Percentiles rank a stretch among this genome's conserved stretches.
Conservation (phyloP, 2,329 filamentous ascomycete species). For the Calonectria pteridis region DNA sequence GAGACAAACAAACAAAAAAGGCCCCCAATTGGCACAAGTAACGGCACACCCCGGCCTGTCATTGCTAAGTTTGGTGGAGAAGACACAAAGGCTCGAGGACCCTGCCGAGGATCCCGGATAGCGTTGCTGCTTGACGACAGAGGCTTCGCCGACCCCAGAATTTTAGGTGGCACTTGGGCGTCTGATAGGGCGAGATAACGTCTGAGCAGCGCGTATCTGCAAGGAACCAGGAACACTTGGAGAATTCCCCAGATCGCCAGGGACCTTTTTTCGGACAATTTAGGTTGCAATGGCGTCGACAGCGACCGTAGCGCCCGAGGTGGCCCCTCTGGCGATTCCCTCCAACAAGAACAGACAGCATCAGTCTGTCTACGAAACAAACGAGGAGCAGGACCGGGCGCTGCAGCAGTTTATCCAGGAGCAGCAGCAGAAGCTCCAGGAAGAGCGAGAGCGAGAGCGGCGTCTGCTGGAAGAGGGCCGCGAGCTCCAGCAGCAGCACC, state of each 20-base stretch:
- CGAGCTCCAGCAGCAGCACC: constrained; percentile 20
- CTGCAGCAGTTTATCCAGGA: constrained; percentile 28
- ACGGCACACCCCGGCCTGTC: constrained; percentile 20
- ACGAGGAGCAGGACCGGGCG: constrained; percentile 6
- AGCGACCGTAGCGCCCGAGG: constrained; percentile 21
- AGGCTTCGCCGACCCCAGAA: constrained; percentile 13
- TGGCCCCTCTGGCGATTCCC: constrained; percentile 15
- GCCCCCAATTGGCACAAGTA: constrained; percentile 16
- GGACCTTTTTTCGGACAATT: not conserved
- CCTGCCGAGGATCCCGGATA: constrained; percentile 18
- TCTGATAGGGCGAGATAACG: constrained; percentile 21
- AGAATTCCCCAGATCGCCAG: constrained; percentile 20
- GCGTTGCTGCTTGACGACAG: constrained; percentile 14
- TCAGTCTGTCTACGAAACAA: not conserved
- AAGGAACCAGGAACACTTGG: constrained; percentile 18
- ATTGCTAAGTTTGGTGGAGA: constrained; percentile 24
- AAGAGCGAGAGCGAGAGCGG: constrained; percentile 23
- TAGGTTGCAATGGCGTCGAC: constrained; percentile 25
- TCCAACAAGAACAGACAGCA: not conserved
- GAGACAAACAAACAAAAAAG: not conserved
- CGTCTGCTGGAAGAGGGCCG: constrained; percentile 13
- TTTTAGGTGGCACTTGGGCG: constrained; percentile 16
- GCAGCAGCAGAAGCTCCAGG: constrained; percentile 25
- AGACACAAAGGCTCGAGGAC: constrained; percentile 9
- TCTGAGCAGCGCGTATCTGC: constrained; percentile 19